A percentile compares a stretch with the other conserved stretches of the same genome.
These are phyloP conservation scores for Vitis hybrid DNA, from an alignment of 177 flowering plant genomes.

Conservation along the genomic window DNA sequence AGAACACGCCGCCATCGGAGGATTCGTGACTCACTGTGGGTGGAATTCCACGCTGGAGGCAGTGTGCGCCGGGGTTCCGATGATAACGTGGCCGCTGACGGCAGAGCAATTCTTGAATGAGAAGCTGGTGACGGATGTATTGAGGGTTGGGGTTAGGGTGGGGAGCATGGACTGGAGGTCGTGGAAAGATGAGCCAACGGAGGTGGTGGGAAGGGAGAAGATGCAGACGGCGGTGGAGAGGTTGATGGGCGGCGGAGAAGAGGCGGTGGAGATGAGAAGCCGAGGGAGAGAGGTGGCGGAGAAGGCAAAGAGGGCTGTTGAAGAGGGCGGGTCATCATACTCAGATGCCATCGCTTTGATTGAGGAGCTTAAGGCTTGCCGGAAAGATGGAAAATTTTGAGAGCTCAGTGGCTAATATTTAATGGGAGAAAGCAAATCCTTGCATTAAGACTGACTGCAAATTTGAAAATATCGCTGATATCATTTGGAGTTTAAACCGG, in stretches of 20 bases:
- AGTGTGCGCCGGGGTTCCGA: constrained; percentile 23
- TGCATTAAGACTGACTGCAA: no score
- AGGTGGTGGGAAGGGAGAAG: constrained; percentile 13
- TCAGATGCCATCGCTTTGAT: constrained; percentile 13
- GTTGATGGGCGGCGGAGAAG: constrained; percentile 21
- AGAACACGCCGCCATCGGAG: constrained; percentile 18
- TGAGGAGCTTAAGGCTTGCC: constrained; percentile 10
- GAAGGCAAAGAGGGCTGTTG: constrained; percentile 17
- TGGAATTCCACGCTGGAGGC: constrained; percentile 35
- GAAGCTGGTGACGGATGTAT: constrained; percentile 22
- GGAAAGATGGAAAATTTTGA: background rate
- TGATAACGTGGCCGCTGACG: constrained; percentile 27
- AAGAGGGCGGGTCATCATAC: constrained; percentile 23
- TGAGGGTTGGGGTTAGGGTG: constrained; percentile 19
- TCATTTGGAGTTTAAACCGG: no score
- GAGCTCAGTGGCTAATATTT: no score
- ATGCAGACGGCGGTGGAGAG: constrained; percentile 18
- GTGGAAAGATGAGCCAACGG: constrained; percentile 4
- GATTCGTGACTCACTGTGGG: constrained; percentile 34
- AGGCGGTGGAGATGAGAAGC: constrained; percentile 15
- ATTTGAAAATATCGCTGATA: no score
- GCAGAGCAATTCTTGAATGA: constrained; percentile 35
- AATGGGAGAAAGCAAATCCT: no score
- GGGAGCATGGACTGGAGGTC: constrained; percentile 17
- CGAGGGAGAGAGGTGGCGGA: constrained; percentile 9